Percentiles rank a stretch among this genome's conserved stretches.
phyloP scores from a whole-genome alignment of 176 grass and related monocot species.

The Raddia distichophylla region DNA sequence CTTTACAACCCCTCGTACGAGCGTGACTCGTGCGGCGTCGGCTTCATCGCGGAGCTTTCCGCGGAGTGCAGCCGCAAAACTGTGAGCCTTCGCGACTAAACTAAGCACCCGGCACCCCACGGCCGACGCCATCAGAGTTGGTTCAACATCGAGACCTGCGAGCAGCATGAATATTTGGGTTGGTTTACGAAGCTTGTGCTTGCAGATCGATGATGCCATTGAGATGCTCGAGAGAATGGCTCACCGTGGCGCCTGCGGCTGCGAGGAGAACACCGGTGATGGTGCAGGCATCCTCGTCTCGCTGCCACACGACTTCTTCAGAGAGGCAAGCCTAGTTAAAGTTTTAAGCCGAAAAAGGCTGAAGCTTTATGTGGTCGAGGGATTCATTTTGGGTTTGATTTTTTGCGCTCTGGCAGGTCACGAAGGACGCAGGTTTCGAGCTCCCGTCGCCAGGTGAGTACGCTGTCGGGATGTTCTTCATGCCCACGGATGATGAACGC shows the following conservation, averaged over 20 bases:
- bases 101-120: no score
- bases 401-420: conserved; percentile 31
- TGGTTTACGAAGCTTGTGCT: not conserved
- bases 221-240: conserved; percentile 71
- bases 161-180: not conserved
- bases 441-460: conserved; percentile 56
- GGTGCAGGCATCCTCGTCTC: conserved; percentile 60
- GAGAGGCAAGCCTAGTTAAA: conserved; percentile 33
- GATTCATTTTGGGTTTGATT: conserved; percentile 18
- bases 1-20: conserved; percentile 65
- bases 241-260: conserved; percentile 63
- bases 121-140: not conserved
- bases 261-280: conserved; percentile 68
- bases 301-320: conserved; percentile 54
- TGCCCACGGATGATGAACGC: conserved; percentile 48
- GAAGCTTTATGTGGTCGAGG: not conserved
- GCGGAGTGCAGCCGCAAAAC: conserved; percentile 52
- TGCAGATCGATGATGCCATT: conserved; percentile 50
- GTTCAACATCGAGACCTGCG: not conserved
- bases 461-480: conserved; percentile 68
- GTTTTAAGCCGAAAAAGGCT: not conserved
- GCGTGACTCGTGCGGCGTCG: conserved; percentile 70
- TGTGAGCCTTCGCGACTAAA: conserved; percentile 19
- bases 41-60: conserved; percentile 59
- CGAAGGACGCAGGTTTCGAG: conserved; percentile 52